Base-by-base conservation (phyloP, 305 asterid species). In the Fraxinus platypoda region DNA sequence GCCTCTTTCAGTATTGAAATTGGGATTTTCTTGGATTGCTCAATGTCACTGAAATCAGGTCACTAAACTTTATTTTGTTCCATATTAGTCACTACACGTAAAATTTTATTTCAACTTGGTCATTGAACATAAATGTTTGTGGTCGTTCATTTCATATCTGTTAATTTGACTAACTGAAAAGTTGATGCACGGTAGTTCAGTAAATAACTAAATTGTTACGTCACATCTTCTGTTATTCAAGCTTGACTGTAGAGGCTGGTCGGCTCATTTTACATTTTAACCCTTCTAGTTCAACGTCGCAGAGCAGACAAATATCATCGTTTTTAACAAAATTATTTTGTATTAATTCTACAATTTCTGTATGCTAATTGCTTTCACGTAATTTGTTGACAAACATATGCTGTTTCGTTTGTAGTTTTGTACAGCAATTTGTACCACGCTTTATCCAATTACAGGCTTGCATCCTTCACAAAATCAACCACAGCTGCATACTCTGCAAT, bases 21-120 rank as follows among this genome's bases (percentile, higher is more conserved):
- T 81, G 37, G 87, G 38, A 81, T 59, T 54, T 52, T 86, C 92
- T 92, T 92, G 97, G 90, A 74, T 82, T 88, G 93, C 94, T 91
- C 84, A 91, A 86, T 85, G 73, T 52, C 62, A 4, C 21, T 4
- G 6, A 5, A 23, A 8, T 25, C 6, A 0, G 11, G 70, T 19
- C 6, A 13, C 59, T 4, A 13, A 13, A 12, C 4, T 43, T 43
- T 43, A 43, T 43, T 12, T 43, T 43, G 54, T 12, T 43, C n/a
- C n/a, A 43, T 43, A 12, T 43, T 12, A 43, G 54, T 43, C 54
- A 43, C 54, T 43, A 3, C n/a, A 12, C n/a, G n/a, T 12, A 2
- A 43, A 43, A 43, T 43, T 43, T 43, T 12, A 43, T 43, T 43
- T 43, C 54, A 43, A 13, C 5, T 43, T 43, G 54, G n/a, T 43